Conservation (phyloP, 208 protist genomes). For the Angomonas desouzai region DNA sequence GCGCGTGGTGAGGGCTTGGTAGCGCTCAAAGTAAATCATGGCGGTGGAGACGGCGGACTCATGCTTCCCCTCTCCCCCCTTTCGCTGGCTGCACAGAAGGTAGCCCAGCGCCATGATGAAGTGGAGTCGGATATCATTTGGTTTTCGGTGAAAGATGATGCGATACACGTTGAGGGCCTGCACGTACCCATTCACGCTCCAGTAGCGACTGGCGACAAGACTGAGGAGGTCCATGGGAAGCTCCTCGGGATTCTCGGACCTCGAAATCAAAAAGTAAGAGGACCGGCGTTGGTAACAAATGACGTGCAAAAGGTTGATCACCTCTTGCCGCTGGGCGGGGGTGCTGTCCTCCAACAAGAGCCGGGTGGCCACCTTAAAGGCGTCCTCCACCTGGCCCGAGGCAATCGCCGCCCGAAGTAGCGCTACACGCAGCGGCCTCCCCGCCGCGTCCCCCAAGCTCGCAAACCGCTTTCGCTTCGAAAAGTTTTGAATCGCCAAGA, state of each 20-base stretch:
- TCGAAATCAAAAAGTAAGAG: slow-evolving; percentile 43
- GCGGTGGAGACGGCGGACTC: slow-evolving; percentile 71
- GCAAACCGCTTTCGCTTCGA: slow-evolving; percentile 36
- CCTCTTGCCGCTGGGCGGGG: slow-evolving; percentile 48
- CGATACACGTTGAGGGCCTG: slow-evolving; percentile 76
- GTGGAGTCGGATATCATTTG: slow-evolving; percentile 58
- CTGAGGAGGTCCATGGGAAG: slow-evolving; percentile 50
- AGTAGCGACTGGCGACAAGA: slow-evolving; percentile 80
- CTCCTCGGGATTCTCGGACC: slow-evolving; percentile 40
- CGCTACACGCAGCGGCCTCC: slow-evolving; percentile 71
- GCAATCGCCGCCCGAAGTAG: slow-evolving; percentile 73
- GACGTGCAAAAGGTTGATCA: slow-evolving; percentile 76
- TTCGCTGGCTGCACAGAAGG: slow-evolving; percentile 73
- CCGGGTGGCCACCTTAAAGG: slow-evolving; percentile 69
- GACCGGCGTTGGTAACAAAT: slow-evolving; percentile 65
- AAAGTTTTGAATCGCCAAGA: slow-evolving; percentile 58
- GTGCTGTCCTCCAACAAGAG: slow-evolving; percentile 68
- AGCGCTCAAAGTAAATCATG: slow-evolving; percentile 68
- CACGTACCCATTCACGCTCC: slow-evolving; percentile 59
- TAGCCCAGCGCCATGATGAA: slow-evolving; percentile 79
- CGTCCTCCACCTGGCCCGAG: slow-evolving; percentile 73
- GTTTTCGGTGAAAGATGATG: slow-evolving; percentile 46
- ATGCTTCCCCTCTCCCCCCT: slow-evolving; percentile 39
- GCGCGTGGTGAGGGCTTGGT: slow-evolving; percentile 51
- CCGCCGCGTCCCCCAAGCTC: slow-evolving; percentile 41